These are phyloP conservation scores for Colletotrichum sp. DNA, from an alignment of 2,329 filamentous ascomycete species.

Conservation along the genomic window DNA sequence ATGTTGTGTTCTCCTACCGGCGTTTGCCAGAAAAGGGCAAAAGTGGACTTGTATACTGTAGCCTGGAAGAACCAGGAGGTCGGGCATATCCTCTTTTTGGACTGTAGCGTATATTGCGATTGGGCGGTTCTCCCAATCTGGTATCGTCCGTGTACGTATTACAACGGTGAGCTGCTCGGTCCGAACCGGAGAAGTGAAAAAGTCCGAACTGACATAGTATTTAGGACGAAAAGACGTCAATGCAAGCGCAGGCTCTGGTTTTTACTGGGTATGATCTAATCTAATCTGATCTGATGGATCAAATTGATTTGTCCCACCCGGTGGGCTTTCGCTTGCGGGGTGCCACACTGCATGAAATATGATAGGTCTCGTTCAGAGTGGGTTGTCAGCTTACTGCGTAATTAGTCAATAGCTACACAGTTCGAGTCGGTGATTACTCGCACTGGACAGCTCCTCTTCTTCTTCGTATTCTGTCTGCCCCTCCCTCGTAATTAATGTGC, in stretches of 20 bases:
- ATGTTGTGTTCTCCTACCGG: neutral
- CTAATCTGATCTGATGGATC: neutral
- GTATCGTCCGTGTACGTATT: neutral
- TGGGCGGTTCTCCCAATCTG: neutral
- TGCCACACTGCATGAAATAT: neutral
- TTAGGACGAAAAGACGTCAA: neutral
- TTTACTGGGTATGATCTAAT: neutral
- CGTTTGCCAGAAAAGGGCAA: neutral
- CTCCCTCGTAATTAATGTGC: neutral
- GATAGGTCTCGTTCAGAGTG: neutral
- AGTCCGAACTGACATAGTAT: neutral
- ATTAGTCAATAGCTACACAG: neutral
- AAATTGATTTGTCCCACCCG: neutral
- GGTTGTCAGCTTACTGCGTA: neutral
- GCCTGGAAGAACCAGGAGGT: neutral
- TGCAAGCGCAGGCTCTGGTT: neutral
- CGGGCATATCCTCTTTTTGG: neutral
- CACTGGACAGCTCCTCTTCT: neutral
- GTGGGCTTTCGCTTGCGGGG: neutral
- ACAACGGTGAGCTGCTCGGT: neutral
- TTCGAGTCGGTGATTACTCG: neutral
- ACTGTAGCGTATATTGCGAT: neutral
- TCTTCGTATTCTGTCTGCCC: neutral
- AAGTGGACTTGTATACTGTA: neutral
- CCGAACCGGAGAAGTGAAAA: neutral